phyloP scores from a whole-genome alignment of 495 filamentous ascomycete species.

The Lineolata rhizophorae region DNA sequence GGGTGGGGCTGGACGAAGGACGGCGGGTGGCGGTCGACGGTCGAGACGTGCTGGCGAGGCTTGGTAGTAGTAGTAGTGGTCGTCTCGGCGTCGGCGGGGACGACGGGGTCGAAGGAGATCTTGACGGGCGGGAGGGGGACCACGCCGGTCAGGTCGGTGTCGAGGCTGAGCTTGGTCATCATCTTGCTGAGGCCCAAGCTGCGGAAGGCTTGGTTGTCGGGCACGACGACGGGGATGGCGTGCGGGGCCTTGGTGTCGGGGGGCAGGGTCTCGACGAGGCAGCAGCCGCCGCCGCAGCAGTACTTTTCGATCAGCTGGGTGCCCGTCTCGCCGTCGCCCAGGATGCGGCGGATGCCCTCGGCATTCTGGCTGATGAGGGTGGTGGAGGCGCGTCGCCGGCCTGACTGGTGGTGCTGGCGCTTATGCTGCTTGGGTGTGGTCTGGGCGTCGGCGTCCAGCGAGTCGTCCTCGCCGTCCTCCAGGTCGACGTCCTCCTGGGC shows the following conservation, averaged over 20 bases:
- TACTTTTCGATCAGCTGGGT: slow-evolving; percentile 27
- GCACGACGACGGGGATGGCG: slow-evolving; percentile 33
- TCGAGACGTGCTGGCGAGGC: slow-evolving; percentile 16
- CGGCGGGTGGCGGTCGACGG: slow-evolving; percentile 46
- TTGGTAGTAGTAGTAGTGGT: slow-evolving; percentile 4
- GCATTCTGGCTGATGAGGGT: slow-evolving; percentile 53
- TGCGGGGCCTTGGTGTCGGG: slow-evolving; percentile 25
- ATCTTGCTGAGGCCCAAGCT: slow-evolving; percentile 53
- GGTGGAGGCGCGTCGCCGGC: slow-evolving; percentile 55
- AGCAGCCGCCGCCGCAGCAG: slow-evolving; percentile 92
- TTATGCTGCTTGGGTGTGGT: too few species aligned
- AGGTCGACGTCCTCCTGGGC: too few species aligned
- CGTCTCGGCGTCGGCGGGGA: not conserved
- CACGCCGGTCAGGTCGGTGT: slow-evolving; percentile 45
- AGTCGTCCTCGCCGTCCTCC: too few species aligned
- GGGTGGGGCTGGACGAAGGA: slow-evolving; percentile 87
- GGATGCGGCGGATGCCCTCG: slow-evolving; percentile 47
- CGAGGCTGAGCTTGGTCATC: slow-evolving; percentile 49
- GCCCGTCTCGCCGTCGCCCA: slow-evolving; percentile 33
- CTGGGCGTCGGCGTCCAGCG: too few species aligned
- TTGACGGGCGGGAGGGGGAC: slow-evolving; percentile 52
- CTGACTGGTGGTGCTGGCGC: too few species aligned
- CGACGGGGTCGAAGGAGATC: slow-evolving; percentile 35
- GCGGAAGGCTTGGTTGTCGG: slow-evolving; percentile 67
- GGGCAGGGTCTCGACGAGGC: slow-evolving; percentile 39